Evolutionary conservation across 192 early-diverging fungal genomes (phyloP), one percentile per base, ranked within the genome.

Genomic region (Piromyces finnis): DNA sequence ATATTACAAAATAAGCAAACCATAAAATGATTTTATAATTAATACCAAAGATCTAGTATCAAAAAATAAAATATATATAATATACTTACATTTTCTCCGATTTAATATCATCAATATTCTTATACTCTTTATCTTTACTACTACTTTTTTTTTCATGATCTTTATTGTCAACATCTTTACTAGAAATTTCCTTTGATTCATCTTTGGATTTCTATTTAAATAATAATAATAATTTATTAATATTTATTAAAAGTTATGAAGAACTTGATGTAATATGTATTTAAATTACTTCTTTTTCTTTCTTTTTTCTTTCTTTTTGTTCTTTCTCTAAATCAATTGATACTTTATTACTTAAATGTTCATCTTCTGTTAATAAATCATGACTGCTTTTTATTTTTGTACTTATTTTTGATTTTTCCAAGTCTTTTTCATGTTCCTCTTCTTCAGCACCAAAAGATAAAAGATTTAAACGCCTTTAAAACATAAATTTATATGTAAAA

Each of bases 361-460:
- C 77, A 51, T 89, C 86, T 39, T 88, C 84, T 28, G 85, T 83
- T 37, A 92, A 82, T 29, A 94, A 85, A 78, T 96, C 95, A 79
- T 97, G 92, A 78, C 91, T 94, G 79, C 94, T 96, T 80, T 89
- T 90, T 78, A 92, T 92, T 41, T 85, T 87, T 16, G 80, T 81
- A 28, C 85, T 84, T 17, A 35, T 17, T 5, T 59, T 28, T 27
- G 29, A 36, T 30, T 79, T 30, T 77, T 79, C 78, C 29, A 35
- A 27, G 13, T 59, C 79, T 27, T 82, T n/a, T n/a, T 83, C 83
- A 26, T 85, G 87, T 36, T 92, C 94, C 12, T 88, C 86, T 16
- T 89, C 93, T 30, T 95, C 95, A 78, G 94, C 93, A 0, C 90
- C 96, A 92, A 98, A 98, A 12, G 96, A 98, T 30, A 98, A 86